Evolutionary conservation across 1,139 yeast species (phyloP), one percentile per base, ranked within the genome.

Genomic region (Candida sojae): DNA sequence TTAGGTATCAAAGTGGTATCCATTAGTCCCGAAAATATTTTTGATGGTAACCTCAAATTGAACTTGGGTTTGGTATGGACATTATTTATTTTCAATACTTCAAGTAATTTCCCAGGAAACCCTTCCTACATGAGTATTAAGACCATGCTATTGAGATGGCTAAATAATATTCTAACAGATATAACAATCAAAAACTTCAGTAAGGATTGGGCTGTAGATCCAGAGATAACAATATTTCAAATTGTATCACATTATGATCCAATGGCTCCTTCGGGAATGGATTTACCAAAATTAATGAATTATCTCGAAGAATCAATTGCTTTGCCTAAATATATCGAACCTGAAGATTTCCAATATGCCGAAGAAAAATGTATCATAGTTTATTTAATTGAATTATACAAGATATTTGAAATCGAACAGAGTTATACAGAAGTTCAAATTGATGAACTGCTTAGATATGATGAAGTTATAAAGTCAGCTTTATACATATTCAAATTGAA

Each of bases 1-100:
- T 75, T 81, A 45, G 63, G 71, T 23, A 69, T 86, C 52, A 81
- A 80, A 52, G 69, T 81, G 33, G 72, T 78, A 55, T 43, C 44
- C 6, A 81, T 86, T 43, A 84, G 87, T 26, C 82, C 89, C n/a
- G 88, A 83, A 46, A 86, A 84, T 62, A 77, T 86, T 23, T 74
- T 79, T 25, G 88, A 83, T 44, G 87, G 88, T 1, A 81, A 85
- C 58, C 63, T 74, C 45, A 86, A 86, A 59, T 65, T 84, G 42
- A 79, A 82, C n/a, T 64, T 85, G 53, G 90, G 90, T 1, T 67
- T 86, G 41, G 63, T 85, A 9, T 86, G 92, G 92, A 74, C 81
- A 36, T 62, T 84, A 43, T 82, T 82, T 57, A 61, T 82, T 36
- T 71, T 79, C 49, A 78, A 78, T 53, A 73, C 86, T 6, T 55